Conservation (phyloP, 805 yeast species). For the Candida incommunis region DNA sequence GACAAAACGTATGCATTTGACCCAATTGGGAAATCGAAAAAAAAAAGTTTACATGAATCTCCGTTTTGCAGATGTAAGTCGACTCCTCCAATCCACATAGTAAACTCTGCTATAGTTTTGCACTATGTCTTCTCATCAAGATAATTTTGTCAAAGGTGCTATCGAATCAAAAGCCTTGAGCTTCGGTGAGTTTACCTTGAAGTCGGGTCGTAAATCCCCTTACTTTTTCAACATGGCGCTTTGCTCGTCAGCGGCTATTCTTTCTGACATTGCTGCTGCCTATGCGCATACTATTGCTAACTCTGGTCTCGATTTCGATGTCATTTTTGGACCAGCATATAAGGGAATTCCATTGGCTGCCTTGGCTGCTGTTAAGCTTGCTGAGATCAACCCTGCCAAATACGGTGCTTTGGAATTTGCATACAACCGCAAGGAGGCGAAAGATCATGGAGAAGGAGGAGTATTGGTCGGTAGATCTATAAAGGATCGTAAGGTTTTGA, state of each 20-base stretch:
- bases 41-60: too few relatives aligned
- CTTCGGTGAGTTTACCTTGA: constrained; percentile 81
- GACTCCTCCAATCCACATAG: too few relatives aligned
- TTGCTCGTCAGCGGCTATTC: constrained; percentile 64
- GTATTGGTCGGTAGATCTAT: constrained; percentile 75
- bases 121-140: constrained; percentile 36
- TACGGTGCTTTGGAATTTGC: constrained; percentile 68
- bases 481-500: constrained; percentile 57
- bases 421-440: constrained; percentile 79
- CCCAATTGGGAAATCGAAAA: too few relatives aligned
- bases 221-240: constrained; percentile 92
- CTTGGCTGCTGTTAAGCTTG: constrained; percentile 79
- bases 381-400: constrained; percentile 64
- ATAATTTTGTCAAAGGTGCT: constrained; percentile 67
- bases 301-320: constrained; percentile 73
- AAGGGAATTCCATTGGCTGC: constrained; percentile 96
- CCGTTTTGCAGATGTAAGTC: too few relatives aligned
- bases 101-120: too few relatives aligned
- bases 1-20: too few relatives aligned
- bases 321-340: constrained; percentile 94
- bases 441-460: constrained; percentile 98
- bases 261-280: constrained; percentile 72
- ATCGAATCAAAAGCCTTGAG: constrained; percentile 68
- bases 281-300: constrained; percentile 81
- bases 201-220: constrained; percentile 89